Base-by-base conservation (phyloP, 2,329 filamentous ascomycete genomes). In the Exophiala xenobiotica region DNA sequence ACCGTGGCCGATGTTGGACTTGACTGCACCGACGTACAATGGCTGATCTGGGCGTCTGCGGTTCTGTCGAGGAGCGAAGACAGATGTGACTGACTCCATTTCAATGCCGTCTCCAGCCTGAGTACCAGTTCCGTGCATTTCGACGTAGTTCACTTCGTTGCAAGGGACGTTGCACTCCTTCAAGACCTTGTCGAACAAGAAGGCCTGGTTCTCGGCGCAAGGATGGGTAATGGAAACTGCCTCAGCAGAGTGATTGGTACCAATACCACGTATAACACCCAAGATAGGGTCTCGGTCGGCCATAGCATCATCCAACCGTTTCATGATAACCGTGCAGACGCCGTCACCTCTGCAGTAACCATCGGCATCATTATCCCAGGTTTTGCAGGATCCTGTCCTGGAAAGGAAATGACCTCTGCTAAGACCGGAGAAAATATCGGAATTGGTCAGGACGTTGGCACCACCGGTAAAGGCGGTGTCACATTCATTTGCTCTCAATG, bases 271-370 rank as follows among this genome's bases (percentile, higher is more conserved):
- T 42, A 96, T 86, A 57, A 88, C 83, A 12, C 83, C 88, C n/a
- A 91, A 77, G 33, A 77, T 72, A 0, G 68, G 68, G 47, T 93
- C 89, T 53, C 87, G 84, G 62, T 93, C 88, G 1, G 81, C 80
- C 45, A 87, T 67, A 1, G 89, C 89, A 68, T 92, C 88, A 47
- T 89, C 85, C 1, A 91, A 80, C 26, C 88, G 79, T 76, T 95
- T 95, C 41, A 93, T 73, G 18, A 93, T 77, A 42, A 93, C 78
- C 0, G 85, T 85, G 1, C 83, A 88, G 54, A 86, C 86, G 14
- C 81, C 84, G 61, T 93, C 88, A 47, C 83, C 87, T 65, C 88
- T 83, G 70, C 88, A 92, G 70, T 93, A 92, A 1, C 88, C 88
- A 68, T 91, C 87, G 2, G 88, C 88, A 29, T 78, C 81, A 57